phyloP scores from a whole-genome alignment of 805 yeast species.

The Ogataea saltuana region DNA sequence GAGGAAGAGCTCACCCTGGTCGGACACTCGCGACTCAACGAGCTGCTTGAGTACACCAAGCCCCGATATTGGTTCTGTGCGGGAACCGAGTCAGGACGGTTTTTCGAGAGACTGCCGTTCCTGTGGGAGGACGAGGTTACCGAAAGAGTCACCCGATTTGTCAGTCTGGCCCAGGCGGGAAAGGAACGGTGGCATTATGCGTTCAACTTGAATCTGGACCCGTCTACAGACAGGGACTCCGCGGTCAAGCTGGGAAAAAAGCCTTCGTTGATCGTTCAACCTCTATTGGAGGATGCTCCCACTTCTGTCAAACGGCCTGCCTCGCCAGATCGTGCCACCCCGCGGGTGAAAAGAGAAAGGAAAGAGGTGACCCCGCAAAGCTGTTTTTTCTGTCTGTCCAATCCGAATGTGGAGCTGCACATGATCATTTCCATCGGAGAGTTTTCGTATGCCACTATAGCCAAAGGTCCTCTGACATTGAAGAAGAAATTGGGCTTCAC shows the following conservation, averaged over 20 bases:
- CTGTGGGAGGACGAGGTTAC: constrained; percentile 45
- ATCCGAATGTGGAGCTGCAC: constrained; percentile 74
- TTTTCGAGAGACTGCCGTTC: constrained; percentile 58
- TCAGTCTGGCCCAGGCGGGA: constrained; percentile 63
- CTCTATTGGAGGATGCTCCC: not conserved
- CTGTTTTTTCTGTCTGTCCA: constrained; percentile 84
- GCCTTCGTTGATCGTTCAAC: not conserved
- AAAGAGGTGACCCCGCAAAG: constrained; percentile 52
- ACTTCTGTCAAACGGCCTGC: constrained; percentile 6
- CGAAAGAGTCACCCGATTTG: constrained; percentile 54
- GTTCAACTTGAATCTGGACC: constrained; percentile 44
- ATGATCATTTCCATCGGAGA: constrained; percentile 77
- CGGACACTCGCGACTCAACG: constrained; percentile 49
- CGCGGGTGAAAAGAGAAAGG: constrained; percentile 28
- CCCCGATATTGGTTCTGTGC: constrained; percentile 72
- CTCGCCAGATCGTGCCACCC: not conserved
- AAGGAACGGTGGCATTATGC: constrained; percentile 76
- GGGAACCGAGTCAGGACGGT: constrained; percentile 50
- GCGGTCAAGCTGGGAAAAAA: constrained; percentile 20
- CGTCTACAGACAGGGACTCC: constrained; percentile 24
- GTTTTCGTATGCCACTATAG: constrained; percentile 66
- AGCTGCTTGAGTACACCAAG: constrained; percentile 41
- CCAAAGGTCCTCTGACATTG: constrained; percentile 80
- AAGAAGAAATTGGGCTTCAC: constrained; percentile 55
- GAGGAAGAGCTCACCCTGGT: constrained; percentile 44